Conservation (phyloP, 2,329 filamentous ascomycete genomes). For the Acrocalymma vagum region DNA sequence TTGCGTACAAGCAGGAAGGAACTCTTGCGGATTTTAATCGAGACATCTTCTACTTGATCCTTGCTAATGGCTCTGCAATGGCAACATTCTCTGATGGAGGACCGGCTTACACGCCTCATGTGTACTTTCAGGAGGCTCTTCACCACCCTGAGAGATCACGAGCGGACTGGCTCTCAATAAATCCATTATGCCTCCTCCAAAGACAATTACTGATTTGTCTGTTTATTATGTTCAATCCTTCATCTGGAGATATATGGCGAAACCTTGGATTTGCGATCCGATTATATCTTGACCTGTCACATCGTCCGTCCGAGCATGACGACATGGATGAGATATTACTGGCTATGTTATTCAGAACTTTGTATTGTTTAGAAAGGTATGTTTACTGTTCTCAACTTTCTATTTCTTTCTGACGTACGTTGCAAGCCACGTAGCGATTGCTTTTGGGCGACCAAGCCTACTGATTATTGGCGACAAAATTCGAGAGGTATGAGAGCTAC, state of each 20-base stretch:
- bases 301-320: slow-evolving; percentile 1
- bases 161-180: background rate
- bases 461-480: slow-evolving; percentile 2
- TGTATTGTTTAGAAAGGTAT: slow-evolving; percentile 2
- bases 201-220: slow-evolving; percentile 1
- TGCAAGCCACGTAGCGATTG: slow-evolving; percentile 2
- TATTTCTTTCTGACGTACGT: background rate
- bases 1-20: background rate
- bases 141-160: background rate
- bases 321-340: background rate
- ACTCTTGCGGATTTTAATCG: background rate
- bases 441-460: slow-evolving; percentile 1
- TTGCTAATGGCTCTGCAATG: background rate
- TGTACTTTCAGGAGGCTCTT: slow-evolving; percentile 1
- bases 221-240: background rate
- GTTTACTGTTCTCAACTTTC: no score
- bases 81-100: background rate
- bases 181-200: background rate
- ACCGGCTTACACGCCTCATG: background rate
- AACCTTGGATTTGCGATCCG: slow-evolving; percentile 3
- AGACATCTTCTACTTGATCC: slow-evolving; percentile 1
- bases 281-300: slow-evolving; percentile 1
- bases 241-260: slow-evolving; percentile 1
- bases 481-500: background rate
- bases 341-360: slow-evolving; percentile 1